A percentile compares a stretch with the other conserved stretches of the same genome.
phyloP scores from a whole-genome alignment of 768 basidiomycete genomes.

The Tylopilus plumbeoviolaceoides region DNA sequence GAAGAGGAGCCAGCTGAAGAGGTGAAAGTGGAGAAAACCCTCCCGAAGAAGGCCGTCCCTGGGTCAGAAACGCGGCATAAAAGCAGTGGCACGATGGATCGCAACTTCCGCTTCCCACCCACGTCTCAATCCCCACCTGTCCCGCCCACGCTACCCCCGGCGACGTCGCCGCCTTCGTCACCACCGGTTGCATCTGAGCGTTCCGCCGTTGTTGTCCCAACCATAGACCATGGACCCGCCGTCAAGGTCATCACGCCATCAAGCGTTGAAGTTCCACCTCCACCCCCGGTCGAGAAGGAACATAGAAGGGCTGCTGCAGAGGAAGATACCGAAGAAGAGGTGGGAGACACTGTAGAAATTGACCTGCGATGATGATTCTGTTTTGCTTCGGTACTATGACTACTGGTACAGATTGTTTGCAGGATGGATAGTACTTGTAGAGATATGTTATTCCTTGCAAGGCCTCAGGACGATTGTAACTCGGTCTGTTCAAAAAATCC shows the following conservation, averaged over 20 bases:
- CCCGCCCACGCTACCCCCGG: slow-evolving; percentile 11
- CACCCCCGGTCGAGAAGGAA: slow-evolving; percentile 77
- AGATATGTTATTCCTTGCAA: slow-evolving; percentile 6
- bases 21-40: slow-evolving; percentile 30
- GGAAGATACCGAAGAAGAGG: slow-evolving; percentile 65
- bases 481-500: too few species aligned
- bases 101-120: slow-evolving; percentile 66
- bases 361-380: slow-evolving; percentile 40
- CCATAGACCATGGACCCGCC: slow-evolving; percentile 7
- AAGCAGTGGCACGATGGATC: slow-evolving; percentile 75
- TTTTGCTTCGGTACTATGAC: not conserved
- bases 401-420: not conserved
- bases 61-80: slow-evolving; percentile 32
- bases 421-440: not conserved
- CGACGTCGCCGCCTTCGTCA: slow-evolving; percentile 30
- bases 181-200: slow-evolving; percentile 20
- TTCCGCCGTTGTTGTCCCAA: not conserved
- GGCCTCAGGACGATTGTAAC: too few species aligned
- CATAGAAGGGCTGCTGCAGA: slow-evolving; percentile 39
- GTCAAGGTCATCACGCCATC: slow-evolving; percentile 50
- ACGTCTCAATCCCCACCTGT: slow-evolving; percentile 12
- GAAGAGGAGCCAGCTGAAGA: slow-evolving; percentile 34
- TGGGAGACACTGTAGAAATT: slow-evolving; percentile 78
- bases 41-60: slow-evolving; percentile 14
- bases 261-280: slow-evolving; percentile 73